These are phyloP conservation scores for Murraya koenigii DNA, from an alignment of 345 rosid genomes.

Conservation along the genomic window DNA sequence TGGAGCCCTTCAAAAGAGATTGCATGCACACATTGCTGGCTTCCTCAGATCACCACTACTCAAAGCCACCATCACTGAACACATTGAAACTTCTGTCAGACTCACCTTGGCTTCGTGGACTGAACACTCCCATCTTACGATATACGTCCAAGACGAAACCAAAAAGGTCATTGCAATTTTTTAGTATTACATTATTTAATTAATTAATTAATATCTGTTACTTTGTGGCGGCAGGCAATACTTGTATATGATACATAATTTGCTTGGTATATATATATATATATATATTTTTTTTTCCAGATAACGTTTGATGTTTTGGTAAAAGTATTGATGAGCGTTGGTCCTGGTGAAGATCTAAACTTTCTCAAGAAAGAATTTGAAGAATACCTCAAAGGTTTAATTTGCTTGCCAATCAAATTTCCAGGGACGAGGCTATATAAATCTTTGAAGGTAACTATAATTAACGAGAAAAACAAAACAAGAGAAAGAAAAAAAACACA, in stretches of 20 bases:
- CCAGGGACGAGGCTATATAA: conserved; percentile 85
- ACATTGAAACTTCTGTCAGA: conserved; percentile 57
- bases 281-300: conserved; percentile 30
- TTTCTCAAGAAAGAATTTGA: conserved; percentile 65
- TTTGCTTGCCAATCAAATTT: conserved; percentile 82
- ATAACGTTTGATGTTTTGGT: conserved; percentile 73
- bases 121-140: conserved; percentile 26
- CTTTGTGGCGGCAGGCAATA: neutral
- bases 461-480: neutral
- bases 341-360: conserved; percentile 69
- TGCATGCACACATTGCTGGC: conserved; percentile 72
- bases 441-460: conserved; percentile 65
- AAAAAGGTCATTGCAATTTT: conserved; percentile 47
- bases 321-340: conserved; percentile 64
- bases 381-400: conserved; percentile 86
- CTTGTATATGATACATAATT: too few species aligned
- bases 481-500: neutral
- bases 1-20: conserved; percentile 66
- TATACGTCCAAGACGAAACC: conserved; percentile 64
- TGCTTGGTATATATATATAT: neutral
- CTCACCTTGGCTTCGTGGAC: conserved; percentile 60
- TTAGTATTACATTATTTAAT: neutral
- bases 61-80: conserved; percentile 57
- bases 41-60: conserved; percentile 79
- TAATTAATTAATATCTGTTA: too few species aligned